Percentiles rank a stretch among this genome's conserved stretches.
These are phyloP conservation scores for Fusarium chaquense DNA, from an alignment of 2,329 filamentous ascomycete species.

Conservation along the genomic window DNA sequence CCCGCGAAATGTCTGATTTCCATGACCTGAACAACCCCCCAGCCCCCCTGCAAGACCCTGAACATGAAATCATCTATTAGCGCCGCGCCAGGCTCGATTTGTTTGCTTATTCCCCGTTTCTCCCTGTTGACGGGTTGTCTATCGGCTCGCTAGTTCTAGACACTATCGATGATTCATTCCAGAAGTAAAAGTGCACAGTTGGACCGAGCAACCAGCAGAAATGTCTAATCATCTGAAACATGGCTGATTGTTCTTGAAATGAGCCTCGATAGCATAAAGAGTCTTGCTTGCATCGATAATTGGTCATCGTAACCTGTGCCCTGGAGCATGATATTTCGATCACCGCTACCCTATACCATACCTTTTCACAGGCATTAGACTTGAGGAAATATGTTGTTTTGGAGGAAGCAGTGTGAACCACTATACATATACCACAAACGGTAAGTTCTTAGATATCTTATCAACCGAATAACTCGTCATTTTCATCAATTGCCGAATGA, in stretches of 20 bases:
- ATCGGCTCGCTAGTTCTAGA: conserved; percentile 14
- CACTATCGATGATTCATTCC: conserved; percentile 30
- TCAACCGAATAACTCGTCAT: background rate
- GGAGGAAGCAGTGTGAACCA: background rate
- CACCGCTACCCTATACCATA: conserved; percentile 16
- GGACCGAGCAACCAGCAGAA: conserved; percentile 11
- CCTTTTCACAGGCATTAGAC: background rate
- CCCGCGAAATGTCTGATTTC: conserved; percentile 12
- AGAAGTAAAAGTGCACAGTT: conserved; percentile 4
- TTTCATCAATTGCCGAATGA: conserved; percentile 11
- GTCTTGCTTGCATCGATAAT: background rate
- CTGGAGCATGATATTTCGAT: conserved; percentile 10
- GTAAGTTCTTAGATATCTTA: background rate
- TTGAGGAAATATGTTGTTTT: background rate
- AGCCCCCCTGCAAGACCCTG: conserved; percentile 39
- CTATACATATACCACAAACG: background rate
- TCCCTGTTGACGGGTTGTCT: conserved; percentile 23
- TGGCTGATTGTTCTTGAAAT: conserved; percentile 1
- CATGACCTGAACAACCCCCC: background rate
- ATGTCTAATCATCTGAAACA: conserved; percentile 7
- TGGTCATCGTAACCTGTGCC: background rate
- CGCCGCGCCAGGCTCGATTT: conserved; percentile 33
- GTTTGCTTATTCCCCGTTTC: conserved; percentile 34
- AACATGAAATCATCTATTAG: conserved; percentile 24
- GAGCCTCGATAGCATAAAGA: background rate